Evolutionary conservation across 2,329 filamentous ascomycete species (phyloP).

Genomic region (Dothistroma pini): DNA sequence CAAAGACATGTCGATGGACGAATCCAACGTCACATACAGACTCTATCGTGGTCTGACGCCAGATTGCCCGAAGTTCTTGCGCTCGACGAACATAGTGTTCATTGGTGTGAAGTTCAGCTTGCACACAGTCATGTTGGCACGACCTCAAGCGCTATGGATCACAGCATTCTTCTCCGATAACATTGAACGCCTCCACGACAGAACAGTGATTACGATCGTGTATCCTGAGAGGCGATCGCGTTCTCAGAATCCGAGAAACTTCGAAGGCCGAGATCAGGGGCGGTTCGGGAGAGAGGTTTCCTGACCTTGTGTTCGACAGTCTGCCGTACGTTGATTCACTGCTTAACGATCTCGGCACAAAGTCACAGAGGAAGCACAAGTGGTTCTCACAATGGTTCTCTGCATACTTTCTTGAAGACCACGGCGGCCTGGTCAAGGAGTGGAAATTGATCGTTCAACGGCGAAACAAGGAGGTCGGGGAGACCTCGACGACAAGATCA

Average conservation of each 20-base stretch:
- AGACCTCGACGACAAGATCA: neutral
- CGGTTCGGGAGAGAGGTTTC: constrained; percentile 5
- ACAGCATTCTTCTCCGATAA: constrained; percentile 8
- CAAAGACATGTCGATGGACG: neutral
- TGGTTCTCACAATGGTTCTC: neutral
- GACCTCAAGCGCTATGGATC: constrained; percentile 13
- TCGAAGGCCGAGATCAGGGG: constrained; percentile 3
- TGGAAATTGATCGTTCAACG: neutral
- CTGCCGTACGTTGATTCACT: constrained; percentile 10
- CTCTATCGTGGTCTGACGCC: constrained; percentile 10
- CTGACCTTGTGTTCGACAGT: constrained; percentile 14
- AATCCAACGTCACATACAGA: neutral
- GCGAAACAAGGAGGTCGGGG: neutral
- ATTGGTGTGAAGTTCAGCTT: constrained; percentile 7
- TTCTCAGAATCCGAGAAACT: constrained; percentile 5
- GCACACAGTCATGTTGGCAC: constrained; percentile 7
- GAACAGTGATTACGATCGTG: neutral
- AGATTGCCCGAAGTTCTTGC: neutral
- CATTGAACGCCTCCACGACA: neutral
- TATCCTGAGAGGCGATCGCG: constrained; percentile 3
- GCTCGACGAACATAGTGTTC: constrained; percentile 6
- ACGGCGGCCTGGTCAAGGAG: constrained; percentile 7
- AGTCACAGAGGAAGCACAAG: constrained; percentile 6
- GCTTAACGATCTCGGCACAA: constrained; percentile 9
- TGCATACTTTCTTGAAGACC: constrained; percentile 9